Base-by-base conservation (phyloP, 805 yeast species). In the Wickerhamiella brachini region DNA sequence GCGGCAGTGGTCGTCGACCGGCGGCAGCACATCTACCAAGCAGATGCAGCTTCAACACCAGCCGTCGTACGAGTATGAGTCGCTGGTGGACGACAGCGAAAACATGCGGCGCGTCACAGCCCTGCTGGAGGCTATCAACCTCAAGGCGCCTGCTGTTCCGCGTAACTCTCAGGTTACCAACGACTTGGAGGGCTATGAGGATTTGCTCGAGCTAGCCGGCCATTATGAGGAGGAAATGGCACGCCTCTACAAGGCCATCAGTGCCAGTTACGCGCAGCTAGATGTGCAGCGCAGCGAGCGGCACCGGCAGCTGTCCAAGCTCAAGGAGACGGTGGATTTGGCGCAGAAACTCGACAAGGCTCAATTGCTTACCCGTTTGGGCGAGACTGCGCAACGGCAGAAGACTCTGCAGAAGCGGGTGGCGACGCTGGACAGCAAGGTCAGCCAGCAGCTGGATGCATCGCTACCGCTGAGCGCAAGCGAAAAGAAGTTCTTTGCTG, bases 401-500 rank as follows among this genome's bases (percentile, higher is more conserved):
- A 51, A 53, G 15, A 24, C 51, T 10, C 56, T 70, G 41, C 56
- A 63, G 10, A 56, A 62, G 4, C 70, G 76, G 44, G 59, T 65
- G 45, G 57, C 53, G 3, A 50, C 52, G 8, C 52, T 75, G 13
- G 57, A 60, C 8, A 57, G 62, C 3, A 63, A 54, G 10, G 48
- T 73, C 4, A 49, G 54, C 12, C 55, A 61, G 24, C 55, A 62
- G 37, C 58, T 55, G 9, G 29, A 22, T 5, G 38, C 44, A 43
- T 63, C 67, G 6, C 49, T 62, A 15, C 67, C 71, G 0, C 56
- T 76, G 31, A 67, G 71, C 48, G 62, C 61, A 3, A 60, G 68
- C 10, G 81, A 77, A 57, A 62, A 64, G 49, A 61, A 56, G 23
- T 77, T 80, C 79, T 67, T 72, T 51, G 65, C 61, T 31, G 78